Base-by-base conservation (phyloP, 139 green algal genomes). In the Chlamydomonas urium region DNA sequence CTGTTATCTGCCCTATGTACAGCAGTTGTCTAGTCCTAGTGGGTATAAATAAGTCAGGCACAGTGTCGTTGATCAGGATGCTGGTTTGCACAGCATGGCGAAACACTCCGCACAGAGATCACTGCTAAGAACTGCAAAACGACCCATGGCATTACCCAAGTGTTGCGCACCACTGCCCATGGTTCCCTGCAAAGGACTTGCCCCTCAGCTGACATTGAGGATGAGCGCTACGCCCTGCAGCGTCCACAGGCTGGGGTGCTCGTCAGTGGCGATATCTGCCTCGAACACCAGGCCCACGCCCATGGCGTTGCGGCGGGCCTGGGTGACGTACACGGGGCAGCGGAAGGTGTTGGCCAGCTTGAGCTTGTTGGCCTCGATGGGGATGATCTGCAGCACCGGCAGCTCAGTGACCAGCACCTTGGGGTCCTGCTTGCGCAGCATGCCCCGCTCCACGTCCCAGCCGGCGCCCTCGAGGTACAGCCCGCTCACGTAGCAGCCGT, bases 291-390 rank as follows among this genome's bases (percentile, higher is more conserved):
- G 80, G 1, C 91, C 91, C 47, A 85, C 77, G 31, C 91, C 91
- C 90, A 95, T 95, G 36, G 91, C 90, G 65, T 93, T 92, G 19
- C 90, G 77, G 17, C 91, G 80, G 17, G 72, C 74, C 77, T 95
- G 91, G 8, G 90, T 95, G 23, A 94, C 82, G 66, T 97, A 97
- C 59, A 97, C 90, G 1, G 91, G 91, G 21, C 81, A 82, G 10
- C 75, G 67, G 81, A 94, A 94, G 4, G 84, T 90, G 71, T 86
- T 89, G 6, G 78, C 71, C 26, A 90, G 82, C 79, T 91, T 92
- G 3, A 93, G 76, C 76, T 92, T 91, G 71, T 79, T 85, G 5
- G 84, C 88, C 74, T 96, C 91, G 3, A 93, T 75, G 33, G 91
- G 91, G 8, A 95, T 83, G 60, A 97, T 81, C 79, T 93, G 87